Base-by-base conservation (phyloP, 2,329 filamentous ascomycete genomes). In the Myriosclerotinia curreyana region DNA sequence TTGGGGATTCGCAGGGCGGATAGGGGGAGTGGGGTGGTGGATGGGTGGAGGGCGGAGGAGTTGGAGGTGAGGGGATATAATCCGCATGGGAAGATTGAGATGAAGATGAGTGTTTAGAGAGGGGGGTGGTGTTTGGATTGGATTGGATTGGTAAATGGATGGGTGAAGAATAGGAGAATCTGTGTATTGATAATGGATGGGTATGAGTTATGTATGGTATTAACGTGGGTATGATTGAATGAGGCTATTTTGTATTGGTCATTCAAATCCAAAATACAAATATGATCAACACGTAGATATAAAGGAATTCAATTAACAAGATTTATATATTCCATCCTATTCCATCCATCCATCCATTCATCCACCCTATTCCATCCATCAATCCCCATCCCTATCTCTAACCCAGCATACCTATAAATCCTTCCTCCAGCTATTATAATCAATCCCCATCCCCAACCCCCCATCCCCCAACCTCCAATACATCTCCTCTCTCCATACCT, bases 81-180 rank as follows among this genome's bases (percentile, higher is more conserved):
- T 58, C 94, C 95, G 64, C 92, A 97, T 76, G 94, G 93, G 79
- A 84, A 84, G 6, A 96, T 99, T 78, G 84, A 90, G 52, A 99
- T 99, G 95, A 97, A 98, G 80, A 99, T 99, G 95, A 96, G 91
- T 74, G 94, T 98, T 31, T 74, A 69, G 42, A 7, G 9, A 5
- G 28, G 28, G 22, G 46, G 9, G 11, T 28, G 12, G 20, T 42
- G 0, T 31, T 46, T 31, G 28, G 17, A 46, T 28, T 8, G 20
- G 40, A 6, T 2, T 46, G 6, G 8, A 48, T 25, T 22, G 42
- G 14, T 31, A 5, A 31, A 3, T 2, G 28, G 28, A 31, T 31
- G 28, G 28, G 28, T 14, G 4, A 48, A 48, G 14, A 42, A 34
- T 6, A 46, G 5, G 40, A 7, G 34, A 36, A 8, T 3, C 28